These are phyloP conservation scores for Colletotrichum sp. DNA, from an alignment of 2,329 filamentous ascomycete genomes.

Conservation along the genomic window DNA sequence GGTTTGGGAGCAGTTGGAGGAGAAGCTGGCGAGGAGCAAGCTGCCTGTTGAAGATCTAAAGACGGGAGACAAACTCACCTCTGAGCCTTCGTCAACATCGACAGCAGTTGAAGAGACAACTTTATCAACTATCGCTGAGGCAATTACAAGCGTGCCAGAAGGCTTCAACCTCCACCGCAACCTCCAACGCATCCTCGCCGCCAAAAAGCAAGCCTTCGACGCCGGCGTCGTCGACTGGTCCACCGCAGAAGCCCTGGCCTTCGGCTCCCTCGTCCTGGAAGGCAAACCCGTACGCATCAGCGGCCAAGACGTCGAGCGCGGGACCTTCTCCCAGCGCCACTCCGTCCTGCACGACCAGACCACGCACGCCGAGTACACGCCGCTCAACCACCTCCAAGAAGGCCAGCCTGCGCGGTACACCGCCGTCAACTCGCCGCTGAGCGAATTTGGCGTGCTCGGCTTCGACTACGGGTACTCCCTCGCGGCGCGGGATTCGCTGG, in stretches of 20 bases:
- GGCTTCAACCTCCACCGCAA: conserved; percentile 91
- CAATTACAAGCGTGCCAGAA: conserved; percentile 79
- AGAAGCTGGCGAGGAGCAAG: conserved; percentile 95
- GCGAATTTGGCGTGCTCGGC: conserved; percentile 75
- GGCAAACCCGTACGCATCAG: conserved; percentile 97
- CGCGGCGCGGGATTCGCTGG: conserved; percentile 91
- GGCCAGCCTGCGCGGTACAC: conserved; percentile 88
- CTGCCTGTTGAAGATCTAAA: conserved; percentile 81
- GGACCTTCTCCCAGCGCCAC: conserved; percentile 98
- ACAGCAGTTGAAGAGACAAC: conserved; percentile 62
- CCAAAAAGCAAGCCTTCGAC: conserved; percentile 86
- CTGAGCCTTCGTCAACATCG: conserved; percentile 77
- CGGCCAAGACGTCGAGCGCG: conserved; percentile 98
- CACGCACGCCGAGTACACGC: conserved; percentile 89
- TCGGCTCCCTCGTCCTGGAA: conserved; percentile 87
- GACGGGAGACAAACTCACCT: background rate
- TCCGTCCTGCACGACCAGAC: conserved; percentile 97
- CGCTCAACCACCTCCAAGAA: conserved; percentile 84
- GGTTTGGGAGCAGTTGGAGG: conserved; percentile 98
- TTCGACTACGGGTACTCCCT: conserved; percentile 99
- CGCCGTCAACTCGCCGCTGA: conserved; percentile 91
- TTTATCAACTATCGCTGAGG: conserved; percentile 79
- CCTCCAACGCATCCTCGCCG: conserved; percentile 90
- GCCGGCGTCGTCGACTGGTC: conserved; percentile 98
- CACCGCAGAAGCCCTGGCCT: conserved; percentile 93